Percentiles rank a stretch among this genome's conserved stretches.
These are phyloP conservation scores for Naumovozyma castellii DNA, from an alignment of 805 yeast genomes.

Conservation along the genomic window DNA sequence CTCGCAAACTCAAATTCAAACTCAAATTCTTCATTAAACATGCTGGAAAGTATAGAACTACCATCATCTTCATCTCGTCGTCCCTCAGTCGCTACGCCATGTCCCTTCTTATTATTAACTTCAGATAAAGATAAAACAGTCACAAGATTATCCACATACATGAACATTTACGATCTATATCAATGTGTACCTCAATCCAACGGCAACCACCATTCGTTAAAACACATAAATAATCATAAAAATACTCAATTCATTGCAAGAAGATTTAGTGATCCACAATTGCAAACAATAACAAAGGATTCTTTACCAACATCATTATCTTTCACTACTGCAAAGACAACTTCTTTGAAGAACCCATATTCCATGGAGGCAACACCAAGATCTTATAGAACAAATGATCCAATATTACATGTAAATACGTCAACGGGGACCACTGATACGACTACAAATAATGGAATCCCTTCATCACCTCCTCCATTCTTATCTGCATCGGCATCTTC, in stretches of 20 bases:
- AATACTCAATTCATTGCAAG: slow-evolving; percentile 1
- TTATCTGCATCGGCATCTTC: background rate
- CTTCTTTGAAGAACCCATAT: background rate
- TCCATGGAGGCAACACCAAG: background rate
- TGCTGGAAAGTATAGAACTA: background rate
- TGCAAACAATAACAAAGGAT: background rate
- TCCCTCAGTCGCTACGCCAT: too few relatives aligned
- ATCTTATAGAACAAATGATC: too few relatives aligned
- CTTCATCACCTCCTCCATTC: background rate
- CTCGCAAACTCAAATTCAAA: background rate
- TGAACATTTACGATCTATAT: slow-evolving; percentile 12
- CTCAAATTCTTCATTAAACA: background rate
- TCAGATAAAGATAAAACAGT: background rate
- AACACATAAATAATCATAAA: background rate
- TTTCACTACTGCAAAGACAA: background rate
- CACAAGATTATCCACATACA: slow-evolving; percentile 4
- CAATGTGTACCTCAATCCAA: slow-evolving; percentile 7
- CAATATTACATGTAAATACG: too few relatives aligned
- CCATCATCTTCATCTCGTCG: background rate
- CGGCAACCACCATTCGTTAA: too few relatives aligned
- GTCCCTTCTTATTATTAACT: too few relatives aligned
- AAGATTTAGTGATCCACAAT: slow-evolving; percentile 4
- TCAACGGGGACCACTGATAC: too few relatives aligned
- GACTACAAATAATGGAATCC: background rate
- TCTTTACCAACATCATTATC: background rate